Conservation (phyloP, 257 asterid genomes). For the Nyctanthes arbortristis region DNA sequence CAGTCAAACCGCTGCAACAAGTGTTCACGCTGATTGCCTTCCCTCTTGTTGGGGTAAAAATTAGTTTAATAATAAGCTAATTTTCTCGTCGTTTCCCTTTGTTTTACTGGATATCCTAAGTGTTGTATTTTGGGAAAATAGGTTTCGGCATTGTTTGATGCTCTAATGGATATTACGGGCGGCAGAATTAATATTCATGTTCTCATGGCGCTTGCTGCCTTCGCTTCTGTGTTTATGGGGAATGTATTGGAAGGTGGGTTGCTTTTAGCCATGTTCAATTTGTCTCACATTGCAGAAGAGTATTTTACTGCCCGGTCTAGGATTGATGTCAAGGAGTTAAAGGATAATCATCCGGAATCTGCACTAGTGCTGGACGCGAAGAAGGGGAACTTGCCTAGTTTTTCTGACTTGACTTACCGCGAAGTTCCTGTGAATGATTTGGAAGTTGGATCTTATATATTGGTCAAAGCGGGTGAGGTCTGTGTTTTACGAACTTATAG, state of each 20-base stretch:
- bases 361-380: slow-evolving; percentile 69
- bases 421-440: slow-evolving; percentile 81
- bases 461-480: slow-evolving; percentile 99
- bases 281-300: slow-evolving; percentile 99
- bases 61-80: slow-evolving; percentile 1
- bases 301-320: slow-evolving; percentile 82
- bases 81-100: background rate
- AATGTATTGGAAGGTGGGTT: slow-evolving; percentile 93
- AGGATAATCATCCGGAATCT: slow-evolving; percentile 88
- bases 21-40: slow-evolving; percentile 63
- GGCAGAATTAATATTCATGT: slow-evolving; percentile 93
- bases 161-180: slow-evolving; percentile 76
- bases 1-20: slow-evolving; percentile 62
- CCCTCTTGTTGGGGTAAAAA: slow-evolving; percentile 90
- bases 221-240: slow-evolving; percentile 95
- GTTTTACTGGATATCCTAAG: background rate
- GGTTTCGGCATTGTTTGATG: slow-evolving; percentile 92
- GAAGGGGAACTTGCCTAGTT: slow-evolving; percentile 52
- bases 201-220: slow-evolving; percentile 98
- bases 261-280: slow-evolving; percentile 94
- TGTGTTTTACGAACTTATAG: slow-evolving; percentile 40
- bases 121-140: slow-evolving; percentile 25
- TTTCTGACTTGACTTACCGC: slow-evolving; percentile 63
- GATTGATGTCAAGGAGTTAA: slow-evolving; percentile 87
- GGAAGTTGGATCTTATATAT: slow-evolving; percentile 73